Conservation (phyloP, 164 flowering plant genomes). For the Umbilicus rupestris region DNA sequence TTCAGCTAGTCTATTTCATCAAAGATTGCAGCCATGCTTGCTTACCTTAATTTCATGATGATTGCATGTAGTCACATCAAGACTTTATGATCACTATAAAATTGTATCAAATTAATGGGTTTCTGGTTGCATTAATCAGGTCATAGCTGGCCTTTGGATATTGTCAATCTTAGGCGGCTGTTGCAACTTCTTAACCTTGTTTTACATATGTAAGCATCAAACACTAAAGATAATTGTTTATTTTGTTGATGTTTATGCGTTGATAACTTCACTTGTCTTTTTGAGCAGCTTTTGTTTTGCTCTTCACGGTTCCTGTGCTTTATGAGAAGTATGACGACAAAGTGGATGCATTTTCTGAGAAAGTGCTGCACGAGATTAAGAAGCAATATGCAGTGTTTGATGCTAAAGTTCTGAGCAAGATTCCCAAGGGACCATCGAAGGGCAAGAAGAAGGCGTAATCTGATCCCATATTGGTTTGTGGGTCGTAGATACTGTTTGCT, state of each 20-base stretch:
- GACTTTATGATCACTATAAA: too few species aligned
- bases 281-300: slow-evolving; percentile 9
- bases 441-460: slow-evolving; percentile 3
- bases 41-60: too few species aligned
- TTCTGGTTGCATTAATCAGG: background rate
- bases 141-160: slow-evolving; percentile 9
- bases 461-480: background rate
- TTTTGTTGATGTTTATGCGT: background rate
- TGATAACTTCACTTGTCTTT: background rate
- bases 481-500: background rate
- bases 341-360: slow-evolving; percentile 8
- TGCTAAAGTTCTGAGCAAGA: slow-evolving; percentile 13
- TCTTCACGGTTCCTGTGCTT: slow-evolving; percentile 8
- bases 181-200: slow-evolving; percentile 11
- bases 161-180: slow-evolving; percentile 9
- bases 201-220: slow-evolving; percentile 7
- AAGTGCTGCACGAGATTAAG: slow-evolving; percentile 7
- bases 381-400: slow-evolving; percentile 12
- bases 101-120: background rate
- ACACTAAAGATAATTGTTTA: background rate
- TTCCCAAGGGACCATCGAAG: slow-evolving; percentile 9
- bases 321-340: slow-evolving; percentile 11
- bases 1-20: background rate
- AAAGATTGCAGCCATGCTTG: background rate
- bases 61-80: background rate